Conservation (phyloP, 2,329 filamentous ascomycete genomes). For the Kalmusia sp. region DNA sequence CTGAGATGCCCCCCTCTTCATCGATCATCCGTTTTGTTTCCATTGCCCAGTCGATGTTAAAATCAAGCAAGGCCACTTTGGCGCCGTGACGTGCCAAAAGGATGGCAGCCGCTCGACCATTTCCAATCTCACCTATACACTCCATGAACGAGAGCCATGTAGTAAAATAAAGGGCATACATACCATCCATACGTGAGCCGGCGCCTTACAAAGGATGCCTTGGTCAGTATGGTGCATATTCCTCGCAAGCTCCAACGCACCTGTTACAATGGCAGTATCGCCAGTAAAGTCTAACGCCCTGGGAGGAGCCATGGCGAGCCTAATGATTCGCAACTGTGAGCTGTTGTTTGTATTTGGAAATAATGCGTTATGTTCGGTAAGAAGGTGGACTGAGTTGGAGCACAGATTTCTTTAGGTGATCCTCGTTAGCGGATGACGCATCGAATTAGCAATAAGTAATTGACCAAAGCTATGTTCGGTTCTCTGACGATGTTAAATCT, state of each 20-base stretch:
- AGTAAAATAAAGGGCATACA: neutral
- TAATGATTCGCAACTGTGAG: neutral
- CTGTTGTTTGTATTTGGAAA: neutral
- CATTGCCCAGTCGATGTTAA: slow-evolving; percentile 75
- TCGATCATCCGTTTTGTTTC: slow-evolving; percentile 74
- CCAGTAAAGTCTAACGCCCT: slow-evolving; percentile 18
- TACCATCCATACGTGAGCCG: neutral
- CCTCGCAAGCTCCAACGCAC: neutral
- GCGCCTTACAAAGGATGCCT: neutral
- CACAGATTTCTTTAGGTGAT: neutral
- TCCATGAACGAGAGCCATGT: neutral
- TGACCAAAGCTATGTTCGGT: too few relatives aligned
- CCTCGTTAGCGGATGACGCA: too few relatives aligned
- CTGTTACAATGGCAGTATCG: slow-evolving; percentile 23
- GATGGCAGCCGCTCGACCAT: slow-evolving; percentile 75
- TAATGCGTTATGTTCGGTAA: too few relatives aligned
- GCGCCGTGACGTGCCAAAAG: slow-evolving; percentile 81
- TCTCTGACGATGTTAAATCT: too few relatives aligned
- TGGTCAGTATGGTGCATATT: neutral
- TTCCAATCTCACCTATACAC: slow-evolving; percentile 71
- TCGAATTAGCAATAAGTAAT: too few relatives aligned
- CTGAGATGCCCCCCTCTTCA: slow-evolving; percentile 66
- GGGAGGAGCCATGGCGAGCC: slow-evolving; percentile 13
- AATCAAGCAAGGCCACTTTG: slow-evolving; percentile 72
- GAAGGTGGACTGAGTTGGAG: too few relatives aligned